A percentile compares a stretch with the other conserved stretches of the same genome.
phyloP scores from a whole-genome alignment of 2,329 filamentous ascomycete species.

The Diaporthe humulicola region DNA sequence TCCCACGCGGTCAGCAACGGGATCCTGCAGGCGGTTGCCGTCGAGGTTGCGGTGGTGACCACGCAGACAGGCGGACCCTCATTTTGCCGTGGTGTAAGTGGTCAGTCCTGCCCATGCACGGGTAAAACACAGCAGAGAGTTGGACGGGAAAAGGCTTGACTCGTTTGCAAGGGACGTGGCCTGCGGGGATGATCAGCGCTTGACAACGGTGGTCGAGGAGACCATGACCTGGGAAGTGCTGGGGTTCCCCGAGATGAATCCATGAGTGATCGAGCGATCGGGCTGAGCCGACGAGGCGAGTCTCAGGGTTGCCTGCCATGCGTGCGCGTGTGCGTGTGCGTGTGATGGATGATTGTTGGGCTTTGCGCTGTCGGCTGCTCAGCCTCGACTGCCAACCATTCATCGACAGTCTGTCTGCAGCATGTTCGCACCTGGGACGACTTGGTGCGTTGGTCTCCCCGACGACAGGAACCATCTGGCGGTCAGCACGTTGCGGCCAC shows the following conservation, averaged over 20 bases:
- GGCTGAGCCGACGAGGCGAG: conserved; percentile 25
- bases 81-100: too few relatives aligned
- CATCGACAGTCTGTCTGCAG: too few relatives aligned
- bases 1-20: neutral
- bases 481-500: conserved; percentile 13
- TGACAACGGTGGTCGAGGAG: neutral
- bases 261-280: conserved; percentile 28
- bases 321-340: too few relatives aligned
- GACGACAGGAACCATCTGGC: neutral
- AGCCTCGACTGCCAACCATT: neutral
- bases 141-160: conserved; percentile 10
- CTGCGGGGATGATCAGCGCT: conserved; percentile 15
- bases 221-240: conserved; percentile 12
- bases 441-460: neutral
- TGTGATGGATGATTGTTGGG: neutral
- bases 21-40: neutral
- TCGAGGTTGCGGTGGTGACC: neutral
- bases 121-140: neutral
- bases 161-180: conserved; percentile 19
- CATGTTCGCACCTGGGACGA: neutral
- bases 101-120: neutral
- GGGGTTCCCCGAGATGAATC: conserved; percentile 3
- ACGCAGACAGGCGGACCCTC: neutral
- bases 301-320: conserved; percentile 15
- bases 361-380: neutral